These are phyloP conservation scores for Hypholoma fasciculare DNA, from an alignment of 768 basidiomycete species.

Conservation along the genomic window DNA sequence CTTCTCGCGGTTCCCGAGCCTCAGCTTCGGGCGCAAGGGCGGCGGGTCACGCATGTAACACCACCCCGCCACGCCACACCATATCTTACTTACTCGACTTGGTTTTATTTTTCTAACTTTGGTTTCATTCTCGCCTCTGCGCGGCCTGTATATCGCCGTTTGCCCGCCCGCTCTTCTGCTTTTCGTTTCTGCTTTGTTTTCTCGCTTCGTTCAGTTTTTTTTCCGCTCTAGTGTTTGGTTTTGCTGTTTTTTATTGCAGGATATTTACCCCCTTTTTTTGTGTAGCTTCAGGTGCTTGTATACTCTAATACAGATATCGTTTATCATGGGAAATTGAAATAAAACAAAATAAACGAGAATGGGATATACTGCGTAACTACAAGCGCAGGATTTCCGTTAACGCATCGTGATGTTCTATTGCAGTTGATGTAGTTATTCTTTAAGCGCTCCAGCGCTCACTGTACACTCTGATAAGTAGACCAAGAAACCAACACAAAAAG, in stretches of 20 bases:
- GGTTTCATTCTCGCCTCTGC: background rate
- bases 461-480: too few relatives aligned
- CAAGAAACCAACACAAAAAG: too few relatives aligned
- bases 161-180: background rate
- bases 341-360: background rate
- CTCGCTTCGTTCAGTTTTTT: background rate
- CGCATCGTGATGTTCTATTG: too few relatives aligned
- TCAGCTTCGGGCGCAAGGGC: conserved; percentile 61
- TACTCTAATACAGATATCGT: background rate
- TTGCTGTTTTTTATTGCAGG: background rate
- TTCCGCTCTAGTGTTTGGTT: background rate
- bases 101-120: background rate
- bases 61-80: background rate
- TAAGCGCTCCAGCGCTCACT: too few relatives aligned
- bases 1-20: conserved; percentile 75
- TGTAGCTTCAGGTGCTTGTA: conserved; percentile 1
- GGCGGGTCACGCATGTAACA: conserved; percentile 16
- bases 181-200: background rate
- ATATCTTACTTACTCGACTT: background rate
- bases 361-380: background rate
- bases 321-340: background rate
- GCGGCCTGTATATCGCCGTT: background rate
- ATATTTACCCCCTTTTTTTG: background rate
- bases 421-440: too few relatives aligned
- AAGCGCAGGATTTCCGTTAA: background rate